Evolutionary conservation across 441 rosid genomes (phyloP), one percentile per base, ranked within the genome.

Genomic region (Populus hybrid): DNA sequence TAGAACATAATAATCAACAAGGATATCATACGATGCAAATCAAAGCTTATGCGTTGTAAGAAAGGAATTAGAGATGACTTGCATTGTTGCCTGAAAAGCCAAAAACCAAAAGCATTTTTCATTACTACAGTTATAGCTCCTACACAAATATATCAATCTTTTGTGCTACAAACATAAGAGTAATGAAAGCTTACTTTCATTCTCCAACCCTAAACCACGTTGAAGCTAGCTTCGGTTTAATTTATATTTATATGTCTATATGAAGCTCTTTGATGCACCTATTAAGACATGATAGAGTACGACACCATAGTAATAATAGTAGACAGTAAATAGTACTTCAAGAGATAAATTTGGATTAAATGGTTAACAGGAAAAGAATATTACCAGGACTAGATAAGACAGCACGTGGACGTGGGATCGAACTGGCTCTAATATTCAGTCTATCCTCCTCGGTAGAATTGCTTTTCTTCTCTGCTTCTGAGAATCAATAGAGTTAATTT

Each of bases 321-420:
- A 38, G 42, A 38, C 42, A 38, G 42, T 38, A 50, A 35, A 21
- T 35, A 5, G 35, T 10, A 70, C 67, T 61, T 66, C 5, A 10
- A 73, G 40, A 4, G 21, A 34, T 30, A 63, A 28, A 12, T 23
- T 3, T 21, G 20, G 16, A 76, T 32, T 6, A 35, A 8, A 71
- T 5, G 50, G 10, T 8, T 5, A 10, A 67, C 0, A 0, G 59
- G 59, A 28, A 8, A 65, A 8, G 8, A 8, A n/a, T 67, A 67
- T 77, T 82, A 89, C 95, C 89, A 35, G 90, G 93, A 81, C 95
- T 91, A 36, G 93, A 91, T 72, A 91, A 42, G 71, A 91, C 89
- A 73, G 95, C 95, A 71, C 95, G 90, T 18, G 95, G 95, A 30
- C 90, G 95, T 4, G 76, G 87, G 76, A 88, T 78, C 50, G 86